Base-by-base conservation (phyloP, 2,329 filamentous ascomycete species). In the Didymosphaeria variabile region DNA sequence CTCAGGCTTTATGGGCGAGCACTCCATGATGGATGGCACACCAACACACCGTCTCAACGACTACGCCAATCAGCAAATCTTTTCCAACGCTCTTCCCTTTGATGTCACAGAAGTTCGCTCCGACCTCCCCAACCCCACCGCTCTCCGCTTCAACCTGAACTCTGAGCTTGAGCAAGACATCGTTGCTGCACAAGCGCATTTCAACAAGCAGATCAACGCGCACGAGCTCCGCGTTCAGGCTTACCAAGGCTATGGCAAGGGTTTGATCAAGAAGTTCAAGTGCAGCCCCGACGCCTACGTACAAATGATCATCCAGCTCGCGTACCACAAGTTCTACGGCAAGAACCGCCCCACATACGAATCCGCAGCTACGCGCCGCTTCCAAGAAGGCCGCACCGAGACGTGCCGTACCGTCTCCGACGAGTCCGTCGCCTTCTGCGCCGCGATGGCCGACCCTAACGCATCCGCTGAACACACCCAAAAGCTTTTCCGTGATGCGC, bases 21-120 rank as follows among this genome's bases (percentile, higher is more conserved):
- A 99, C 86, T 96, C 92, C 72, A 98, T 99, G 95, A 99, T 99
- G 96, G 95, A 99, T 77, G 95, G 96, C 67, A 99, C 95, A 7
- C 94, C 96, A 1, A 99, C 96, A 2, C 95, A 98, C 81, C 91
- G 96, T 47, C 86, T 99, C 17, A 99, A 97, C 79, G 95, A 99
- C 85, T 95, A 93, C 75, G 87, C 96, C 76, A 96, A 94, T 83
- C 89, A 91, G 77, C 87, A 92, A 74, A 97, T 98, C 79, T 94
- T 97, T 82, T 90, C 90, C 82, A 94, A 97, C 83, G 96, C 95
- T 79, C 88, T 99, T 61, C 93, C 97, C 80, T 92, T 97, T 76
- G 91, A 90, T 62, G 87, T 93, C 77, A 86, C 92, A 8, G 82
- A 83, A 40, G 81, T 97, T 62, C 93, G 95, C 72, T 93, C 93